phyloP scores from a whole-genome alignment of 192 early-diverging fungal species.

The Coemansia sp. region DNA sequence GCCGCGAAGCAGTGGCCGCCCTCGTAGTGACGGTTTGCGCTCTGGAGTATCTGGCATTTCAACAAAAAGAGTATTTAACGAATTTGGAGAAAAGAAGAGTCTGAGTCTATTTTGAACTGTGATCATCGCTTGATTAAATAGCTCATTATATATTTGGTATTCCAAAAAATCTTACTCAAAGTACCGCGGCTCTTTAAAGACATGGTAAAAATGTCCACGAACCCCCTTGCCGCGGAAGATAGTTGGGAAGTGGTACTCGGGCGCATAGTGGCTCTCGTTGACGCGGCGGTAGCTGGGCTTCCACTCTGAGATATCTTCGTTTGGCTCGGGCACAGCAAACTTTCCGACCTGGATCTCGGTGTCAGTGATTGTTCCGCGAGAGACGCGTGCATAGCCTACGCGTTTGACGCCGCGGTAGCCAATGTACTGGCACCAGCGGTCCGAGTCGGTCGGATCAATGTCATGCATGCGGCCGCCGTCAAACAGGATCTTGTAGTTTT shows the following conservation, averaged over 20 bases:
- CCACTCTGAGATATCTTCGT: slow-evolving; percentile 39
- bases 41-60: neutral
- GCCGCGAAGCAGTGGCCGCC: neutral
- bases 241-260: slow-evolving; percentile 62
- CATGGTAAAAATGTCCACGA: slow-evolving; percentile 75
- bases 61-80: neutral
- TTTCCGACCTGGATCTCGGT: slow-evolving; percentile 83
- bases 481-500: slow-evolving; percentile 65
- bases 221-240: slow-evolving; percentile 69
- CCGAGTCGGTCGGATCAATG: slow-evolving; percentile 72
- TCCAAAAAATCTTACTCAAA: slow-evolving; percentile 35
- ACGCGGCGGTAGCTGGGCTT: slow-evolving; percentile 62
- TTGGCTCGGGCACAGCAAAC: slow-evolving; percentile 58
- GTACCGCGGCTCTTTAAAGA: slow-evolving; percentile 76
- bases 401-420: slow-evolving; percentile 75
- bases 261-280: slow-evolving; percentile 55
- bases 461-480: slow-evolving; percentile 69
- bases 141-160: too few species aligned
- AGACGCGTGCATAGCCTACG: slow-evolving; percentile 71
- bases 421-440: slow-evolving; percentile 85
- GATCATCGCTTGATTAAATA: too few species aligned
- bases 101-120: too few species aligned
- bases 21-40: neutral
- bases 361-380: slow-evolving; percentile 78
- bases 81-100: neutral